Conservation (phyloP, 1,284 basidiomycete species). For the Psilocybe mexicana region DNA sequence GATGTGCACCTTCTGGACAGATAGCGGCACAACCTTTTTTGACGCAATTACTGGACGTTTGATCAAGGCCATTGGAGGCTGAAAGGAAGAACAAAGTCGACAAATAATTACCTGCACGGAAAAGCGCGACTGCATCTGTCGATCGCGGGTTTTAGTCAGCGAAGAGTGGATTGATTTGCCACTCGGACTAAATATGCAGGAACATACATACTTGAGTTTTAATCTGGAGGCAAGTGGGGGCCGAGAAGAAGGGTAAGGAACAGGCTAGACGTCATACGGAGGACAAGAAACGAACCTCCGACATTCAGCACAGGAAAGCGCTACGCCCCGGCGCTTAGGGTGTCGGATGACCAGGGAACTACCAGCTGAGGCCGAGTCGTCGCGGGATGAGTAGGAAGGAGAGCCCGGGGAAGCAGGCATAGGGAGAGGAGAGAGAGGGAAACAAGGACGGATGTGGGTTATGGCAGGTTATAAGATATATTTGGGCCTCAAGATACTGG, state of each 20-base stretch:
- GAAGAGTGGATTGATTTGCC: background rate
- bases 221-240: conserved; percentile 38
- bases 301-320: conserved; percentile 64
- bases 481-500: background rate
- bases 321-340: conserved; percentile 48
- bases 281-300: conserved; percentile 43
- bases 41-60: conserved; percentile 53
- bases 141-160: conserved; percentile 6
- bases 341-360: conserved; percentile 43
- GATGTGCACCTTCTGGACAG: conserved; percentile 54
- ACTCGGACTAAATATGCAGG: background rate
- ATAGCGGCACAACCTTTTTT: conserved; percentile 67
- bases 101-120: conserved; percentile 47
- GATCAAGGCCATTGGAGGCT: conserved; percentile 12
- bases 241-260: conserved; percentile 12
- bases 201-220: conserved; percentile 57
- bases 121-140: conserved; percentile 61
- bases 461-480: conserved; percentile 10
- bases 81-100: background rate
- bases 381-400: conserved; percentile 26
- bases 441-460: conserved; percentile 17
- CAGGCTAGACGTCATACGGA: conserved; percentile 12
- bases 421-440: conserved; percentile 20
- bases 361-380: conserved; percentile 21
- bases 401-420: conserved; percentile 25